Conservation (phyloP, 2,329 filamentous ascomycete species). For the Botrytis sinoallii region DNA sequence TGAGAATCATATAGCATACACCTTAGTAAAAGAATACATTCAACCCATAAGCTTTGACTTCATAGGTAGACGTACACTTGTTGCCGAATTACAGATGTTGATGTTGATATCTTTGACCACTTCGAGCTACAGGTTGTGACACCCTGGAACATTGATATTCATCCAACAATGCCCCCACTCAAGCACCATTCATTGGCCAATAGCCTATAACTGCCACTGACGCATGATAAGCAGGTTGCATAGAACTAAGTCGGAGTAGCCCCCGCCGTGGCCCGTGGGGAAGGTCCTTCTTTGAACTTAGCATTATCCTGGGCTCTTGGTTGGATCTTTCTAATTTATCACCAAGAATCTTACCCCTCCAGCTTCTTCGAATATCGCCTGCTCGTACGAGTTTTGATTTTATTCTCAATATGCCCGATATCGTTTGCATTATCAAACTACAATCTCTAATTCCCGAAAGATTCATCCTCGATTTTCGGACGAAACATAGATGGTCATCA, state of each 20-base stretch:
- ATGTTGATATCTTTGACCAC: not conserved
- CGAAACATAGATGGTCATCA: not conserved
- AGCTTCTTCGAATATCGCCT: not conserved
- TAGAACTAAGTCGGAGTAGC: not conserved
- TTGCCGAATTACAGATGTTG: not conserved
- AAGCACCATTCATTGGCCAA: not conserved
- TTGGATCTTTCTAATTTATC: not conserved
- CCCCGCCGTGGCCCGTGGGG: not conserved
- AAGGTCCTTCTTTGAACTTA: not conserved
- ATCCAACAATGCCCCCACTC: not conserved
- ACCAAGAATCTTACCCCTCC: not conserved
- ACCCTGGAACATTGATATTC: not conserved
- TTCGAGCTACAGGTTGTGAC: no score
- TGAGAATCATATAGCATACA: not conserved
- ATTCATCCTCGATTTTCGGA: not conserved
- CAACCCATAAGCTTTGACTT: not conserved
- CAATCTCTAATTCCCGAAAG: not conserved
- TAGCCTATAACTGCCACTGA: not conserved
- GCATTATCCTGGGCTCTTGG: not conserved
- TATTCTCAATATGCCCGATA: not conserved
- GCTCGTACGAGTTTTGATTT: not conserved
- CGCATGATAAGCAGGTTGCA: not conserved
- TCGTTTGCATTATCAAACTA: not conserved
- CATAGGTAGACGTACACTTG: not conserved
- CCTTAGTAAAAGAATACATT: not conserved